Conservation (phyloP, 2,329 filamentous ascomycete species). For the Sporothrix pallida region DNA sequence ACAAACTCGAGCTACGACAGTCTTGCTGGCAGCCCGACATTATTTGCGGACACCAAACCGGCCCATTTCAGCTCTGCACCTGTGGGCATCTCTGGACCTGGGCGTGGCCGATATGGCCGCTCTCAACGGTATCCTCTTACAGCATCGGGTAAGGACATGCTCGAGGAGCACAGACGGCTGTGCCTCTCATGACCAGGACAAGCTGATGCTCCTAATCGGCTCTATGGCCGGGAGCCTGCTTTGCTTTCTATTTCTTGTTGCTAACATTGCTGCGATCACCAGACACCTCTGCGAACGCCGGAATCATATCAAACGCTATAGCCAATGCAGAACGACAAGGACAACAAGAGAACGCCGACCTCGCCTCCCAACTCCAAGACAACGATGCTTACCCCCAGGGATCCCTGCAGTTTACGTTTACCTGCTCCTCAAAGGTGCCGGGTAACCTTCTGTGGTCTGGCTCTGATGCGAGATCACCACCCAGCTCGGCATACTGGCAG, state of each 20-base stretch:
- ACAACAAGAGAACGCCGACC: slow-evolving; percentile 76
- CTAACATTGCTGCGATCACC: slow-evolving; percentile 19
- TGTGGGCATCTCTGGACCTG: slow-evolving; percentile 81
- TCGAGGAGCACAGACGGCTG: slow-evolving; percentile 58
- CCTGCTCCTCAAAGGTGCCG: slow-evolving; percentile 86
- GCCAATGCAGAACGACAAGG: slow-evolving; percentile 80
- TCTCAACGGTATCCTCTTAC: slow-evolving; percentile 48
- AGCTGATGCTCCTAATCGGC: slow-evolving; percentile 37
- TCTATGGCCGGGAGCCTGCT: background rate
- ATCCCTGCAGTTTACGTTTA: slow-evolving; percentile 94
- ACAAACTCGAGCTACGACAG: slow-evolving; percentile 32
- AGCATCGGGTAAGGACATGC: slow-evolving; percentile 62
- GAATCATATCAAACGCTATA: slow-evolving; percentile 91
- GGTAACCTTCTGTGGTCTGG: slow-evolving; percentile 74
- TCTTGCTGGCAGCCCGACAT: slow-evolving; percentile 29
- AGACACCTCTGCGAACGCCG: slow-evolving; percentile 59
- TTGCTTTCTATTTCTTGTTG: background rate
- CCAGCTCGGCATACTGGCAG: slow-evolving; percentile 29
- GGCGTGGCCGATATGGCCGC: slow-evolving; percentile 82
- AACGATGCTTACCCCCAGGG: slow-evolving; percentile 66
- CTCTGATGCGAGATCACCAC: slow-evolving; percentile 32
- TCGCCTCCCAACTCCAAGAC: slow-evolving; percentile 68
- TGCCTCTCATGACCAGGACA: slow-evolving; percentile 46
- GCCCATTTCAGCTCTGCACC: slow-evolving; percentile 62
- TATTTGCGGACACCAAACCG: slow-evolving; percentile 47